Evolutionary conservation across 345 rosid species (phyloP).

Genomic region (Acer yangbiense): DNA sequence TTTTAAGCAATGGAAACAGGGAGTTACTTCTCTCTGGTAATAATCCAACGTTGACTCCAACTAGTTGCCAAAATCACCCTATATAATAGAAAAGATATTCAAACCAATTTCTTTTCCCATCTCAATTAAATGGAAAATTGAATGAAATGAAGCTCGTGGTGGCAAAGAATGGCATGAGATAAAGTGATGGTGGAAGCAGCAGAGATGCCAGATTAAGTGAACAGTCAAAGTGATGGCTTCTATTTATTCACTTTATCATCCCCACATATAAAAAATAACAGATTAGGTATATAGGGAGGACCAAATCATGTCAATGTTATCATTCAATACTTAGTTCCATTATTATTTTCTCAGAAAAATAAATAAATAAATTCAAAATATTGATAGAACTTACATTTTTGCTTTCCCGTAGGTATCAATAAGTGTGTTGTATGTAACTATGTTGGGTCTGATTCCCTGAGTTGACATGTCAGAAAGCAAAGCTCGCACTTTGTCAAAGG

Average conservation of each 20-base stretch:
- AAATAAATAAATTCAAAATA: constrained; percentile 15
- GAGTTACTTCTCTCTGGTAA: constrained; percentile 25
- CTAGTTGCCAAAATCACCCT: constrained; percentile 22
- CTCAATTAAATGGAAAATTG: not conserved
- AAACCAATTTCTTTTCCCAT: constrained; percentile 9
- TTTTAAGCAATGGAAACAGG: constrained; percentile 34
- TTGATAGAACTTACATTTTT: constrained; percentile 51
- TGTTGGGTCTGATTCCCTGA: constrained; percentile 70
- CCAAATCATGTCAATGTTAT: not conserved
- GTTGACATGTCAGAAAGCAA: constrained; percentile 78
- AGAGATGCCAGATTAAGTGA: not conserved
- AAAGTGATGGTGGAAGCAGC: not conserved
- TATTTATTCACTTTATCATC: not conserved
- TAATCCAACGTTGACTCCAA: constrained; percentile 25
- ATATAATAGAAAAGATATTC: not conserved
- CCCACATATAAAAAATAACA: not conserved
- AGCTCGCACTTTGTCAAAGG: constrained; percentile 54
- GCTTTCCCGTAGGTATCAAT: constrained; percentile 88
- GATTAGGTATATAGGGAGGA: not conserved
- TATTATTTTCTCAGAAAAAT: constrained; percentile 24
- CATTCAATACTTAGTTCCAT: not conserved
- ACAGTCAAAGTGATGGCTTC: not conserved
- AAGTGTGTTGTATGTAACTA: constrained; percentile 76
- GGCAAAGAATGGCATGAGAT: not conserved
- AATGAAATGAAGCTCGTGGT: not conserved